These are phyloP conservation scores for Colletotrichum sidae DNA, from an alignment of 2,329 filamentous ascomycete genomes.

Conservation along the genomic window DNA sequence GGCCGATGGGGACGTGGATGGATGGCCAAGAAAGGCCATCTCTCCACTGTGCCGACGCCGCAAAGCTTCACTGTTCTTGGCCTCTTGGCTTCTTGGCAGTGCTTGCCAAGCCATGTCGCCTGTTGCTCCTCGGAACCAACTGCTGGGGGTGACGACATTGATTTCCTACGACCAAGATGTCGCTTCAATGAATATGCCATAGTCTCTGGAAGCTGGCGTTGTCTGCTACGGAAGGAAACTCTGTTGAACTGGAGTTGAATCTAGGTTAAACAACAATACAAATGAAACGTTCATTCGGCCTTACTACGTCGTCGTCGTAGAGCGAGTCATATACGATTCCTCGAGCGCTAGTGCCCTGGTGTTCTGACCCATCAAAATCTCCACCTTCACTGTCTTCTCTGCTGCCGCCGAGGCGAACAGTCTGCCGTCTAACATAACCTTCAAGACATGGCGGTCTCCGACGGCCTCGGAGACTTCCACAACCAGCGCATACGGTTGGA, in stretches of 20 bases:
- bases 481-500: slow-evolving; percentile 18
- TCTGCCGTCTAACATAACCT: slow-evolving; percentile 2
- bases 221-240: no score
- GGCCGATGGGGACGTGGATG: slow-evolving; percentile 7
- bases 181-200: no score
- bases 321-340: background rate
- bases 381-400: slow-evolving; percentile 2
- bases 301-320: no score
- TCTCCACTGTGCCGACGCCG: slow-evolving; percentile 15
- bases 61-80: slow-evolving; percentile 30
- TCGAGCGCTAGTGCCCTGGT: background rate
- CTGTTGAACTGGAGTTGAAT: no score
- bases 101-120: background rate
- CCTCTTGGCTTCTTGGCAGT: slow-evolving; percentile 14
- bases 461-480: slow-evolving; percentile 11
- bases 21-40: slow-evolving; percentile 25
- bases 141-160: background rate
- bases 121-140: background rate
- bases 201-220: no score
- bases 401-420: background rate
- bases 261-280: no score
- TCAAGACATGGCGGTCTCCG: slow-evolving; percentile 10
- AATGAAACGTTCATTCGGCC: no score
- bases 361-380: background rate
- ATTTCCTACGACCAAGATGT: background rate